These are phyloP conservation scores for Fusarium neocosmosporiellum DNA, from an alignment of 2,329 filamentous ascomycete genomes.

Conservation along the genomic window DNA sequence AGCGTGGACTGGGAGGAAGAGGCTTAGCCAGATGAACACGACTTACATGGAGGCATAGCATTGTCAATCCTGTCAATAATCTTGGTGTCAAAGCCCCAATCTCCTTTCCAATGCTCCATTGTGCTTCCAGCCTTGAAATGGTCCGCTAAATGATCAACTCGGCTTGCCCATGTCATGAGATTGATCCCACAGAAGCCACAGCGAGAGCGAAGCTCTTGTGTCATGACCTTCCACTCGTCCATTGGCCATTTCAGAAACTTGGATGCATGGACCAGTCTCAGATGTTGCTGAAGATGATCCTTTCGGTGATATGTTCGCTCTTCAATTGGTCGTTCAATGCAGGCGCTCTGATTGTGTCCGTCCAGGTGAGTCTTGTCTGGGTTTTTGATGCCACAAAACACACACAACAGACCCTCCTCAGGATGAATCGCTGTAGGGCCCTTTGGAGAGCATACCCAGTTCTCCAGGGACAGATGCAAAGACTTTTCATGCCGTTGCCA, in stretches of 20 bases:
- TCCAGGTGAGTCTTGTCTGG: constrained; percentile 51
- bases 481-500: constrained; percentile 64
- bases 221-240: constrained; percentile 52
- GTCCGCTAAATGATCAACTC: constrained; percentile 53
- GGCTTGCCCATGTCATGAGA: constrained; percentile 51
- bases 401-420: constrained; percentile 45
- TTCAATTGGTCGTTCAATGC: constrained; percentile 48
- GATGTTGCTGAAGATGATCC: constrained; percentile 56
- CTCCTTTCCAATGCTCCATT: constrained; percentile 57
- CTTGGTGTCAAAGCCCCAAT: constrained; percentile 55
- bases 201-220: constrained; percentile 50
- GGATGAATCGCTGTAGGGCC: constrained; percentile 51
- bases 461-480: constrained; percentile 57
- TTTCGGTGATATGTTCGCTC: constrained; percentile 59
- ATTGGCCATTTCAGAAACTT: constrained; percentile 49
- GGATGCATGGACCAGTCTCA: constrained; percentile 53
- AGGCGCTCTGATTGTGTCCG: constrained; percentile 54
- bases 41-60: constrained; percentile 54
- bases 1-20: not conserved
- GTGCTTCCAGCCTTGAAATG: constrained; percentile 55
- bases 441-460: constrained; percentile 56
- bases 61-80: constrained; percentile 55
- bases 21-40: not conserved
- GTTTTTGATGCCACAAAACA: constrained; percentile 51
- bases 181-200: constrained; percentile 56